Base-by-base conservation (phyloP, 2,329 filamentous ascomycete genomes). In the Penicillium oxalicum region DNA sequence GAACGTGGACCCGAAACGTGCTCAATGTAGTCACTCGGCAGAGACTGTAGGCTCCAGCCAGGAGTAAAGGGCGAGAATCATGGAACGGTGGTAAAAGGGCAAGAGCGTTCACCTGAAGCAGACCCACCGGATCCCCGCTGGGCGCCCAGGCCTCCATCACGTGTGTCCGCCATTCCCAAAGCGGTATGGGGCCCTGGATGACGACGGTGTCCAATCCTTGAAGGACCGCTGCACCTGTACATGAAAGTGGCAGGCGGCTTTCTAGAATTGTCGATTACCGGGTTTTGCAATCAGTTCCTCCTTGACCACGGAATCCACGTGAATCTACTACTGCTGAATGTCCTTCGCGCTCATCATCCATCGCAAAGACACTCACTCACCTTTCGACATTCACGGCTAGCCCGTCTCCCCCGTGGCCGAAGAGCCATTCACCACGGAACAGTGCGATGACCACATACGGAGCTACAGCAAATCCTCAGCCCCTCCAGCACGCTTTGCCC, bases 191-290 rank as follows among this genome's bases (percentile, higher is more conserved):
- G 34, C 18, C 44, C 18, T 34, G 41, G 9, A 54, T 56, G 53
- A 56, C 53, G 53, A 52, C 54, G 51, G 44, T 49, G 49, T 54
- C 47, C 49, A 56, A 52, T 56, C 51, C 47, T 26, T 33, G 25
- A 40, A 42, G 44, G 27, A 46, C 45, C 29, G 40, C n/a, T 44
- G 32, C 34, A 37, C 47, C 42, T 51, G 41, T 44, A 40, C 39
- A 32, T 40, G 13, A 44, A 32, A 3, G 29, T 32, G 29, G 29
- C 29, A 32, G 29, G 29, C 29, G 11, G 8, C 29, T 11, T 32
- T 32, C 29, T 32, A 11, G 29, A 32, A 32, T 32, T 11, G 29
- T 32, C 29, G 7, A 8, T 11, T 32, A 2, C 29, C 5, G 2
- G 5, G 8, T 7, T 8, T 32, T 32, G 3, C 29, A 32, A 11